Evolutionary conservation across 345 rosid genomes (phyloP), one percentile per base, ranked within the genome.

Genomic region (Eucalyptus camaldulensis): DNA sequence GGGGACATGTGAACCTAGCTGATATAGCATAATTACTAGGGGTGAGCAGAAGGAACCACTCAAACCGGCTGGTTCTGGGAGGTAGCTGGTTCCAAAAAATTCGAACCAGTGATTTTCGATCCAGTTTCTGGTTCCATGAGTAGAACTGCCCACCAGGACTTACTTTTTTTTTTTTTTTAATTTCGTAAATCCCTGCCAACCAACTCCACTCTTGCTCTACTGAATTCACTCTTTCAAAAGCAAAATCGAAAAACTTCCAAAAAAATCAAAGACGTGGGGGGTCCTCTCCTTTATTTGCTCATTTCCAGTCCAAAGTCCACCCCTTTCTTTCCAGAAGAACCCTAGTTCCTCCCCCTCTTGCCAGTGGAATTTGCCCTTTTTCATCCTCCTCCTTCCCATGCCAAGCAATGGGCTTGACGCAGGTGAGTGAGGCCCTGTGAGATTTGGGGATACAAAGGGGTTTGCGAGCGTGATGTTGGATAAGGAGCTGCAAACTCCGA

Each of bases 401-500:
- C 40, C 31, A 60, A 10, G 87, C 27, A 27, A 72, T 83, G 89
- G 86, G 49, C 43, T 58, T 43, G 15, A n/a, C 37, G 29, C 44
- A n/a, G 49, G 40, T 40, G 27, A n/a, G 54, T 45, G 72, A 86
- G 67, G 27, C 50, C 81, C 29, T 87, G 80, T 76, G 13, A 60
- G 90, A 89, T 89, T 86, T 87, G 88, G 88, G 29, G 29, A 56
- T 56, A 56, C 62, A 56, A 25, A 56, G 62, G 83, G 47, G 27
- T 40, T 47, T 47, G 54, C 19, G 9, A 56, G 24, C 6, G 37
- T 6, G 51, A 72, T 86, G 90, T 88, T 95, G 37, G 96, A 95
- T 85, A 94, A 90, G 62, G 97, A 94, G 94, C 92, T 95, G 25
- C 43, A 40, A 40, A 40, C 43, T 5, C 43, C 4, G 51, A 69